Percentiles rank a stretch among this genome's conserved stretches.
These are phyloP conservation scores for Phoenix dactylifera DNA, from an alignment of 176 grass and related monocot species.

Conservation along the genomic window DNA sequence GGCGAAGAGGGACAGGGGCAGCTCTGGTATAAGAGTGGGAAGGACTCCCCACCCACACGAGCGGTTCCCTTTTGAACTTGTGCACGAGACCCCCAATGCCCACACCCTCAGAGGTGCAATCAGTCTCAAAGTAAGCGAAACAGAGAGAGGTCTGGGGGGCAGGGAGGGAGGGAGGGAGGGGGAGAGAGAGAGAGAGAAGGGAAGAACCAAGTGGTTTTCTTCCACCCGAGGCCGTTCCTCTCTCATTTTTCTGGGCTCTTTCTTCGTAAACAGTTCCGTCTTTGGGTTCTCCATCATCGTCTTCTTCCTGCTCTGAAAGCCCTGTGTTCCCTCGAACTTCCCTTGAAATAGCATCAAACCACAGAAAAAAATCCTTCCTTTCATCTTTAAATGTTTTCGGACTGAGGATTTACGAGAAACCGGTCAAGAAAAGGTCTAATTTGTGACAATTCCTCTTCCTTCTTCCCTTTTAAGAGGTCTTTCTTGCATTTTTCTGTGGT, in stretches of 20 bases:
- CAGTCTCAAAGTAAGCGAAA: background rate
- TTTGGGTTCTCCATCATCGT: background rate
- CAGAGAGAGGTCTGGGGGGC: background rate
- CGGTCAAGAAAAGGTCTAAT: no score
- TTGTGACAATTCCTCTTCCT: no score
- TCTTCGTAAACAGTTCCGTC: background rate
- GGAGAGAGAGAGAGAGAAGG: background rate
- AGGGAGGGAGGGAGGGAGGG: background rate
- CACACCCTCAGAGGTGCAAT: background rate
- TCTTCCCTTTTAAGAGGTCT: no score
- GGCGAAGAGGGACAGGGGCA: constrained; percentile 3
- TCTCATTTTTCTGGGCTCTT: no score
- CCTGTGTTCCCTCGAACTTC: background rate
- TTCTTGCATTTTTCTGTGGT: no score
- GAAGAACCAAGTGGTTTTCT: background rate
- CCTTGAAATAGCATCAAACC: background rate
- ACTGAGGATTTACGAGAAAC: no score
- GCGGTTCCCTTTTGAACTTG: constrained; percentile 12
- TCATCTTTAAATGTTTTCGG: no score
- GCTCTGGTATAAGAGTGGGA: background rate
- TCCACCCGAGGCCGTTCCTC: background rate
- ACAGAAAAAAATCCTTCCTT: no score
- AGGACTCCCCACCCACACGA: constrained; percentile 13
- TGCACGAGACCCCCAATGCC: background rate
- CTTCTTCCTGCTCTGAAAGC: background rate